Conservation (phyloP, 2,329 filamentous ascomycete genomes). For the Fusarium sp. region DNA sequence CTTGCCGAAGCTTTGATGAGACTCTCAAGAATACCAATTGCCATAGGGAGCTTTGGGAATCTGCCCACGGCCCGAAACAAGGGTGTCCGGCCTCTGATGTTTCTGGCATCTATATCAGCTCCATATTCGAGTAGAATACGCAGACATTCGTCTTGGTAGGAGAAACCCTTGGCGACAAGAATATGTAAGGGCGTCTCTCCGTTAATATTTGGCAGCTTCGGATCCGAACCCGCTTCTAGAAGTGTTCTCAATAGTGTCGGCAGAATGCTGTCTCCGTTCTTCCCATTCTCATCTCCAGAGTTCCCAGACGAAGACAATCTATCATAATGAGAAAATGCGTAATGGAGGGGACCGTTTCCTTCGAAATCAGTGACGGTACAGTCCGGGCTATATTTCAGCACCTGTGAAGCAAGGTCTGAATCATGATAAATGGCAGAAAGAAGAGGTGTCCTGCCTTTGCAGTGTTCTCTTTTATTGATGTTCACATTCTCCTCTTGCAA, state of each 20-base stretch:
- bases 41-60: background rate
- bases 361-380: slow-evolving; percentile 27
- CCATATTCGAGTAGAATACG: slow-evolving; percentile 10
- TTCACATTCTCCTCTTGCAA: slow-evolving; percentile 40
- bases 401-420: slow-evolving; percentile 5
- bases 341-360: slow-evolving; percentile 41
- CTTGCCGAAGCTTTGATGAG: slow-evolving; percentile 14
- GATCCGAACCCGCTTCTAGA: slow-evolving; percentile 41
- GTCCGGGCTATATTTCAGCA: slow-evolving; percentile 35
- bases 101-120: slow-evolving; percentile 11
- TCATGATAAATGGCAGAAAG: background rate
- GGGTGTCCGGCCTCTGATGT: slow-evolving; percentile 19
- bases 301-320: accelerated
- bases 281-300: background rate
- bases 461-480: slow-evolving; percentile 36
- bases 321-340: background rate
- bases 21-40: background rate
- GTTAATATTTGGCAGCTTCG: slow-evolving; percentile 18
- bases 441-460: slow-evolving; percentile 42
- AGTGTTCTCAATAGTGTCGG: background rate
- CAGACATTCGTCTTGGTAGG: background rate
- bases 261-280: background rate
- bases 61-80: slow-evolving; percentile 6
- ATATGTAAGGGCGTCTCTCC: slow-evolving; percentile 32
- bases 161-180: background rate